A percentile compares a stretch with the other conserved stretches of the same genome.
Conservation (phyloP, 108 stramenopile genomes). For the Asterionellopsis glacialis region DNA sequence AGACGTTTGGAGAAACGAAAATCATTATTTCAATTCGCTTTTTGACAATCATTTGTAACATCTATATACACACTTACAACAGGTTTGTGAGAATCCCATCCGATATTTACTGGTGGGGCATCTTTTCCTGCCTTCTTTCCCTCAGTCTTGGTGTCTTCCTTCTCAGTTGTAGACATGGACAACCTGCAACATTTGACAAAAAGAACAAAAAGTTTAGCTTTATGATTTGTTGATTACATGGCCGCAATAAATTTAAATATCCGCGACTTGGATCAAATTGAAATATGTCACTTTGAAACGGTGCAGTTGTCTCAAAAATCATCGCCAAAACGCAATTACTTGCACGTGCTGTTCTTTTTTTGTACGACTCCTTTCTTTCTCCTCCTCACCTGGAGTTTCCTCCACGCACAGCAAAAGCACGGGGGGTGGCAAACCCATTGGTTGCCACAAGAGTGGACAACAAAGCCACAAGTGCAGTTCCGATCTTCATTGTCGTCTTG, state of each 20-base stretch:
- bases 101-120: constrained; percentile 75
- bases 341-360: too few species aligned
- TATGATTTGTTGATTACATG: background rate
- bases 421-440: constrained; percentile 4
- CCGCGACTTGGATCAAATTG: too few species aligned
- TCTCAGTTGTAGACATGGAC: background rate
- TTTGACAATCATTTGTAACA: too few species aligned
- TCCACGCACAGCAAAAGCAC: background rate
- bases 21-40: too few species aligned
- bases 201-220: background rate
- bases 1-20: too few species aligned
- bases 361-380: background rate
- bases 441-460: constrained; percentile 2
- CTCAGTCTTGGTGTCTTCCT: constrained; percentile 7
- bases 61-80: constrained; percentile 43
- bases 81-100: constrained; percentile 88
- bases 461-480: constrained; percentile 4
- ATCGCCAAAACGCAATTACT: too few species aligned
- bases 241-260: background rate
- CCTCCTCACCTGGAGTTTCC: constrained; percentile 1
- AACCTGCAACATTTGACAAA: background rate
- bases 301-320: too few species aligned
- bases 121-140: constrained; percentile 52
- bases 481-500: constrained; percentile 1
- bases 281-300: too few species aligned